phyloP scores from a whole-genome alignment of 2,329 filamentous ascomycete species.

The Allantophomopsis lycopodina region DNA sequence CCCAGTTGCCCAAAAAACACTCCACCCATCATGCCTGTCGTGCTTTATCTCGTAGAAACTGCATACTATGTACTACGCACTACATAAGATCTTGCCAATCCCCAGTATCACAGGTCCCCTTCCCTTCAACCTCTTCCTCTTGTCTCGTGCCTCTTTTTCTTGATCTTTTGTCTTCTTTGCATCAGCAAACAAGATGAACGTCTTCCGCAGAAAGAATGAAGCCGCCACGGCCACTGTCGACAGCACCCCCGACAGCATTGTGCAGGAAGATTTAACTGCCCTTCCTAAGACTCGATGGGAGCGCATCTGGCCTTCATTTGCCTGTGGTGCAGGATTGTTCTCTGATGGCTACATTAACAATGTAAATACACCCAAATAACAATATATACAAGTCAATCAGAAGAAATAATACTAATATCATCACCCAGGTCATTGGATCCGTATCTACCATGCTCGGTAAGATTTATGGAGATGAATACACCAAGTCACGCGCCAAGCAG shows the following conservation, averaged over 20 bases:
- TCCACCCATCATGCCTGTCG: too few species aligned
- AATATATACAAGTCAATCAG: not conserved
- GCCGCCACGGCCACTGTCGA: not conserved
- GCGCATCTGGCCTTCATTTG: constrained; percentile 51
- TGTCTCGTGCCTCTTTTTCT: not conserved
- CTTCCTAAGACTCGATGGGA: constrained; percentile 12
- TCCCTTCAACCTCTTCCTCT: not conserved
- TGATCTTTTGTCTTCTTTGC: not conserved
- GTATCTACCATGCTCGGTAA: constrained; percentile 62
- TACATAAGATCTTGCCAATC: not conserved
- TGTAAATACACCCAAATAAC: constrained; percentile 28
- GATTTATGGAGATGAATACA: constrained; percentile 60
- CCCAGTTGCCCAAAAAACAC: too few species aligned
- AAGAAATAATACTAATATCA: not conserved
- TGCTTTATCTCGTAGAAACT: too few species aligned
- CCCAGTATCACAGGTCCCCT: not conserved
- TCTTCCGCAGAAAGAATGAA: constrained; percentile 5
- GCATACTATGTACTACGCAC: too few species aligned
- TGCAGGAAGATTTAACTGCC: constrained; percentile 7
- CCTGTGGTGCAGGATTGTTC: constrained; percentile 81
- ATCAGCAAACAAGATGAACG: constrained; percentile 1
- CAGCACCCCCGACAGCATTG: not conserved
- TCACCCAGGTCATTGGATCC: constrained; percentile 62
- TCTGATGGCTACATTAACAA: constrained; percentile 89
- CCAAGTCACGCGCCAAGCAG: constrained; percentile 50